Conservation (phyloP, 2,329 filamentous ascomycete genomes). For the Hypoxylon sp. region DNA sequence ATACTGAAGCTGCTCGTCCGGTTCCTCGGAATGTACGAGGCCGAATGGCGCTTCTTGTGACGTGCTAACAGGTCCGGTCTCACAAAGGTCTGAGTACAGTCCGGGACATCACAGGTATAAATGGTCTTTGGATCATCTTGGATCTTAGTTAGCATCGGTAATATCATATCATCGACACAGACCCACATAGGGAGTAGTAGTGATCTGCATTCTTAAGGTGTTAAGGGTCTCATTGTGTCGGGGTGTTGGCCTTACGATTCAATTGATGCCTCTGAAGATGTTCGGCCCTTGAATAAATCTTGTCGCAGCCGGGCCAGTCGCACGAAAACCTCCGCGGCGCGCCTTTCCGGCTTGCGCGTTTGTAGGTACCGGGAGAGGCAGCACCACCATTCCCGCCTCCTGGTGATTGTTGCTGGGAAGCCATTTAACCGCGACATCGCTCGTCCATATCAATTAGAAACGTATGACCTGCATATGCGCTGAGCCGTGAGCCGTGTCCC, state of each 20-base stretch:
- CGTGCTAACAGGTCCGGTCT: slow-evolving; percentile 81
- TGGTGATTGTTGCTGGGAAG: slow-evolving; percentile 58
- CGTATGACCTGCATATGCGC: slow-evolving; percentile 47
- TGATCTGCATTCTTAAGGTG: slow-evolving; percentile 4
- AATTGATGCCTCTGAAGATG: slow-evolving; percentile 86
- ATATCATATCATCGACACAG: slow-evolving; percentile 40
- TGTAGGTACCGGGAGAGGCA: slow-evolving; percentile 56
- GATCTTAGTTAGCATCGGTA: slow-evolving; percentile 29
- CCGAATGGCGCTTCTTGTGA: slow-evolving; percentile 75
- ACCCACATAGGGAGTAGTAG: slow-evolving; percentile 27
- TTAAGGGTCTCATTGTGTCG: neutral
- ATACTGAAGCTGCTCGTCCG: slow-evolving; percentile 65
- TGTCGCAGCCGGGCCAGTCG: slow-evolving; percentile 79
- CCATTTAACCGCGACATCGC: slow-evolving; percentile 51
- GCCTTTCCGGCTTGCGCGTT: slow-evolving; percentile 67
- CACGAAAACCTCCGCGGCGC: slow-evolving; percentile 71
- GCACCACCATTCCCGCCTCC: slow-evolving; percentile 23
- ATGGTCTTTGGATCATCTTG: slow-evolving; percentile 85
- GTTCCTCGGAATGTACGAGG: slow-evolving; percentile 66
- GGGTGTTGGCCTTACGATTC: slow-evolving; percentile 71
- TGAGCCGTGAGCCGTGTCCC: slow-evolving; percentile 35
- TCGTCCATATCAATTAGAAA: slow-evolving; percentile 43
- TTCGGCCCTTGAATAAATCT: slow-evolving; percentile 84
- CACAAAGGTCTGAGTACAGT: slow-evolving; percentile 83
- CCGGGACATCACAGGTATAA: slow-evolving; percentile 80